phyloP scores from a whole-genome alignment of 805 yeast genomes.

The Metschnikowia continentalis region DNA sequence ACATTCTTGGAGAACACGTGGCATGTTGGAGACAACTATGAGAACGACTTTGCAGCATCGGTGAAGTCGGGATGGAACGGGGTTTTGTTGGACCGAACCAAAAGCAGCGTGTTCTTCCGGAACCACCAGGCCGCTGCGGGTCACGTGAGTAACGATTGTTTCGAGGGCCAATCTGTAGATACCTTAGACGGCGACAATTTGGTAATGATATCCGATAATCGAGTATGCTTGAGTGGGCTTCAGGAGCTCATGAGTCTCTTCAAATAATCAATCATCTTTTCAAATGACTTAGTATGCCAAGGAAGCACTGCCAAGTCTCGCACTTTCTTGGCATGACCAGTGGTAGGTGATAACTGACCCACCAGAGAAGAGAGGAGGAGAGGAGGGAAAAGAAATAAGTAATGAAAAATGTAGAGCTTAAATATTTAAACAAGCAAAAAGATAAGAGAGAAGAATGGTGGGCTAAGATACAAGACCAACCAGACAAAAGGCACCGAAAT shows the following conservation, averaged over 20 bases:
- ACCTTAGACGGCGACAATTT: constrained; percentile 15
- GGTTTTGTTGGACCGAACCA: constrained; percentile 47
- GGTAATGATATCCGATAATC: constrained; percentile 32
- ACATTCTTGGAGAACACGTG: constrained; percentile 31
- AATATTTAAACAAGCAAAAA: too few relatives aligned
- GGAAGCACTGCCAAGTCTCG: too few relatives aligned
- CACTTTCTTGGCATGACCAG: too few relatives aligned
- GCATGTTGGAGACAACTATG: constrained; percentile 67
- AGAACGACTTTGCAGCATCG: constrained; percentile 53
- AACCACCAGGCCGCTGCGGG: constrained; percentile 1
- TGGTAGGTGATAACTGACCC: too few relatives aligned
- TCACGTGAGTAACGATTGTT: constrained; percentile 13
- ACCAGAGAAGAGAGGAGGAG: too few relatives aligned
- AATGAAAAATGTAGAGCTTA: too few relatives aligned
- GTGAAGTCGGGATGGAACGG: constrained; percentile 59
- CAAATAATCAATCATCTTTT: background rate
- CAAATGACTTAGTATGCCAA: too few relatives aligned
- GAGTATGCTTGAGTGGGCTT: constrained; percentile 21
- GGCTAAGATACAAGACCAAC: too few relatives aligned
- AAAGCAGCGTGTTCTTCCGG: constrained; percentile 17
- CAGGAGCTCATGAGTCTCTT: constrained; percentile 10
- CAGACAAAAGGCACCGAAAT: too few relatives aligned
- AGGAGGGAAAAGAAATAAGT: too few relatives aligned
- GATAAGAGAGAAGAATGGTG: too few relatives aligned
- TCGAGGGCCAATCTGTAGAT: constrained; percentile 12